Conservation (phyloP, 2,329 filamentous ascomycete species). For the Epichloe sibirici region DNA sequence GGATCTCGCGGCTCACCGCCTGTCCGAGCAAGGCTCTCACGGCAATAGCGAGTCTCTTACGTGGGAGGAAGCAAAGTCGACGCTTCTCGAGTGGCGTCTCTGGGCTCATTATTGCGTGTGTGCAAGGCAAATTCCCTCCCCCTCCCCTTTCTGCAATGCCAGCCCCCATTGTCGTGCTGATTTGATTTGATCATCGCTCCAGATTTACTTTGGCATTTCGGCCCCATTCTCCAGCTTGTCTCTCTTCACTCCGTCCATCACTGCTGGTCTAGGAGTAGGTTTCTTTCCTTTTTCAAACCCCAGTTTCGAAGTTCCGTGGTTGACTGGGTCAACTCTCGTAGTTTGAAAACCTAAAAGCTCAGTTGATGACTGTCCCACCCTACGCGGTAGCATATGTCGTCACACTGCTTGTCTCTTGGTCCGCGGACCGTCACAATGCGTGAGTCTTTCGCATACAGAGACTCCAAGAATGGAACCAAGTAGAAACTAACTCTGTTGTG, state of each 20-base stretch:
- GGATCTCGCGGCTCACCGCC: conserved; percentile 34
- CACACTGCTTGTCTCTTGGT: conserved; percentile 36
- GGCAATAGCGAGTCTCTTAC: conserved; percentile 51
- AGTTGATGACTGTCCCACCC: conserved; percentile 55
- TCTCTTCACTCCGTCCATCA: conserved; percentile 50
- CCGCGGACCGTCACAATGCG: conserved; percentile 50
- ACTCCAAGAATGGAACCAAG: too few species aligned
- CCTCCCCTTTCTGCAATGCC: too few species aligned
- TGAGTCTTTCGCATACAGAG: background rate
- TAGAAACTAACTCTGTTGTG: too few species aligned
- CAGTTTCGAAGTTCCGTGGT: background rate
- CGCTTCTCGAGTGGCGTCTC: conserved; percentile 51
- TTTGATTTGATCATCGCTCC: background rate
- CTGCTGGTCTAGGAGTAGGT: conserved; percentile 31
- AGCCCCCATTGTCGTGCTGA: too few species aligned
- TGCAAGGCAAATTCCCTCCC: too few species aligned
- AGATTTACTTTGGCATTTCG: conserved; percentile 36
- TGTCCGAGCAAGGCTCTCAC: conserved; percentile 36
- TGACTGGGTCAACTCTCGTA: background rate
- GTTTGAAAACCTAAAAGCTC: conserved; percentile 40
- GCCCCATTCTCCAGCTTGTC: conserved; percentile 47
- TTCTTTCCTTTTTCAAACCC: background rate
- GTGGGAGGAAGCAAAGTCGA: conserved; percentile 57
- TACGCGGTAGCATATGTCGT: conserved; percentile 45
- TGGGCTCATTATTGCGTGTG: conserved; percentile 48